Percentiles rank a stretch among this genome's conserved stretches.
Evolutionary conservation across 768 basidiomycete genomes (phyloP).

Genomic region (Pulveroboletus sp.): DNA sequence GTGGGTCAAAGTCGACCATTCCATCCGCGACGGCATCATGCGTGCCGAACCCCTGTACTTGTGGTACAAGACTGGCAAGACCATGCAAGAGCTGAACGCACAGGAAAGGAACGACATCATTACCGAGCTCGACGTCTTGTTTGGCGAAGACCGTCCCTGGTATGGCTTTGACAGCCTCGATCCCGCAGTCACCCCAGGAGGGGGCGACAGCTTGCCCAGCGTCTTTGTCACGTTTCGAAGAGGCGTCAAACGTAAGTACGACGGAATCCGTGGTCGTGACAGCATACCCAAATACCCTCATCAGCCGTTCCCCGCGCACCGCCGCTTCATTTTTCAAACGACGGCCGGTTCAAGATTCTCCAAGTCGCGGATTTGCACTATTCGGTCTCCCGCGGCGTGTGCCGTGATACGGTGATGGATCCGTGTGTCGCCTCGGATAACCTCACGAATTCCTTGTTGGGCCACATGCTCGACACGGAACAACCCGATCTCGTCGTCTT

Average conservation of each 20-base stretch:
- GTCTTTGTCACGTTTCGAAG: constrained; percentile 68
- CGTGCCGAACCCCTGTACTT: constrained; percentile 58
- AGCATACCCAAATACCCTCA: background rate
- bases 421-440: constrained; percentile 69
- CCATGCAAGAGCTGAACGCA: constrained; percentile 55
- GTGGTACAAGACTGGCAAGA: constrained; percentile 78
- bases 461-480: constrained; percentile 68
- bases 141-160: constrained; percentile 81
- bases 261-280: too few species aligned
- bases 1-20: constrained; percentile 67
- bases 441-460: constrained; percentile 72
- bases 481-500: constrained; percentile 92
- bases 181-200: constrained; percentile 51
- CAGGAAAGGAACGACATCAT: constrained; percentile 63
- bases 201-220: constrained; percentile 41
- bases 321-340: constrained; percentile 76
- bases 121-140: constrained; percentile 90
- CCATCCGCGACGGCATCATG: constrained; percentile 62
- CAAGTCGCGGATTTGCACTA: constrained; percentile 95
- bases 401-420: constrained; percentile 62
- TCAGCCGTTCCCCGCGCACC: constrained; percentile 68
- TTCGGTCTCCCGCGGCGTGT: constrained; percentile 74
- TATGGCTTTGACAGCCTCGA: constrained; percentile 80
- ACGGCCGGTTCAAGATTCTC: constrained; percentile 86
- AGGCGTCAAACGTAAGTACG: constrained; percentile 66